Evolutionary conservation across 2,329 filamentous ascomycete genomes (phyloP).

Genomic region (Fusarium sp.): DNA sequence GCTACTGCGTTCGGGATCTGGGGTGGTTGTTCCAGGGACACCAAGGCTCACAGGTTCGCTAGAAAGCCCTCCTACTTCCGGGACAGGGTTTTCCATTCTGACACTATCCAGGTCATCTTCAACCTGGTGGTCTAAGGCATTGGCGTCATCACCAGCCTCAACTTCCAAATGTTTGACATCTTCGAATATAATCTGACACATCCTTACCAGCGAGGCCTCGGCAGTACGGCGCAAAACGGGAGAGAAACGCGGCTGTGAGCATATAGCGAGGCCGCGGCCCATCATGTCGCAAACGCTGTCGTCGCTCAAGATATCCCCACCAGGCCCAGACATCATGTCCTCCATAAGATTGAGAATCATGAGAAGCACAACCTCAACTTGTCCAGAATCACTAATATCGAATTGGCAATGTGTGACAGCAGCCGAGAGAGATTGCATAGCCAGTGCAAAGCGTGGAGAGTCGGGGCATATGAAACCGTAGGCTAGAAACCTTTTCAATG

Average conservation of each 20-base stretch:
- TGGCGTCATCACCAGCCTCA: conserved; percentile 76
- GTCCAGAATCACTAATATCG: conserved; percentile 93
- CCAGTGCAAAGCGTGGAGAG: conserved; percentile 88
- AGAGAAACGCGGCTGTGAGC: conserved; percentile 91
- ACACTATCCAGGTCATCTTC: conserved; percentile 79
- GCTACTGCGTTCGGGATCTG: conserved; percentile 53
- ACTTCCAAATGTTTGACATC: conserved; percentile 86
- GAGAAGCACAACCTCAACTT: conserved; percentile 94
- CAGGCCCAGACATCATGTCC: conserved; percentile 94
- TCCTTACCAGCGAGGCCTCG: conserved; percentile 97
- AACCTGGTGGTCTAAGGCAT: conserved; percentile 74
- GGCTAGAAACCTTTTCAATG: conserved; percentile 95
- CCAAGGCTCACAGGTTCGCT: conserved; percentile 37
- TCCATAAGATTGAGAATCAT: conserved; percentile 98
- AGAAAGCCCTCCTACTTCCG: conserved; percentile 41
- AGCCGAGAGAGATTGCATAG: conserved; percentile 93
- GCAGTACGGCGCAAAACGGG: conserved; percentile 91
- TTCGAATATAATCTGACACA: conserved; percentile 99
- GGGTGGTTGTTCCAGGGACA: conserved; percentile 30
- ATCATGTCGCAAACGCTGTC: conserved; percentile 99
- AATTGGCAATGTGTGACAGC: conserved; percentile 98
- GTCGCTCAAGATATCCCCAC: conserved; percentile 93
- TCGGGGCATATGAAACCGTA: conserved; percentile 89
- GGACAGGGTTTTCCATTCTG: conserved; percentile 74
- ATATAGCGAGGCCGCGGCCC: conserved; percentile 97